Base-by-base conservation (phyloP, 169 alveolate species). In the Plasmodium reichenowi region DNA sequence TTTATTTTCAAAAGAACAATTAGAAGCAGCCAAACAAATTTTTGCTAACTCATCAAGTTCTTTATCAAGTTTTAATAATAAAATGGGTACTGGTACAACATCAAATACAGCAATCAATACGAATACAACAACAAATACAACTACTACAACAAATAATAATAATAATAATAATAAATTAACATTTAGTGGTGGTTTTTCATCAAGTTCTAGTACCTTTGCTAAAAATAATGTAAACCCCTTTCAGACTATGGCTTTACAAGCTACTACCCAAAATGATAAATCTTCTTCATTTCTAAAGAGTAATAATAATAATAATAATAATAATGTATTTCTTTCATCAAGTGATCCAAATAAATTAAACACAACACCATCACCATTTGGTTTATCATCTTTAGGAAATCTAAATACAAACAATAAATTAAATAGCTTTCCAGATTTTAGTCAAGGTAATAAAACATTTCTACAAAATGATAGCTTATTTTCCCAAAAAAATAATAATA, bases 11-110 rank as follows among this genome's bases (percentile, higher is more conserved):
- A 83, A 83, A 50, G 91, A 83, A 48, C 91, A 83, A 20, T 58
- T 83, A 56, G 91, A 83, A 45, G 91, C 91, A 15, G 91, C 91
- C 32, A 83, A 83, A 67, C 80, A 83, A 58, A 83, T 83, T 15
- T 83, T 83, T 29, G 91, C 91, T 22, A 83, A 83, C 12, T 83
- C 91, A 24, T 83, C 91, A 17, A 58, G 24, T 13, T 67, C 88
- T n/a, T 38, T 38, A 38, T 38, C 47, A 38, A 38, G 47, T 38
- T 38, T 38, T 38, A 38, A 38, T 38, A 38, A 38, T 38, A 38
- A 38, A 38, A 38, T 38, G 47, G 2, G 47, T 38, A 38, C 47
- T 38, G 47, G 2, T 38, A 38, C 47, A 38, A 38, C 47, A 38
- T 9, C 47, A 38, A 38, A 38, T 38, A 38, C 10, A 38, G 0